A percentile compares a stretch with the other conserved stretches of the same genome.
These are phyloP conservation scores for Boletus mariae DNA, from an alignment of 1,284 basidiomycete species.

Conservation along the genomic window DNA sequence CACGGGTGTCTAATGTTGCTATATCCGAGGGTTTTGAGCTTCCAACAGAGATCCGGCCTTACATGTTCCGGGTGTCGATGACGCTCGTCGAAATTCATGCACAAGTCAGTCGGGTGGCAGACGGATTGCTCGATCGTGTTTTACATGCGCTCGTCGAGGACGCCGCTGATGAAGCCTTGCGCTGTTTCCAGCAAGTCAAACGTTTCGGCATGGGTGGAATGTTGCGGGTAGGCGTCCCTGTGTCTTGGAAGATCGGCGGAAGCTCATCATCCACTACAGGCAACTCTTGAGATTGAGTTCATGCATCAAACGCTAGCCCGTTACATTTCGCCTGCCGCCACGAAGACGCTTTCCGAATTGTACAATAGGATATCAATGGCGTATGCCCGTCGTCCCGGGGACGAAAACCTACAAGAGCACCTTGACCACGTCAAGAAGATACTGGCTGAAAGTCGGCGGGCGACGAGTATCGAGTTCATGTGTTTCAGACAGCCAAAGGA, in stretches of 20 bases:
- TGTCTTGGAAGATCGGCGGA: background rate
- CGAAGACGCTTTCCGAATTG: slow-evolving; percentile 80
- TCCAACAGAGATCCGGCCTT: slow-evolving; percentile 81
- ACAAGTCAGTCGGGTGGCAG: slow-evolving; percentile 79
- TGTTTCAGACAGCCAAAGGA: slow-evolving; percentile 77
- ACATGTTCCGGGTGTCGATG: slow-evolving; percentile 89
- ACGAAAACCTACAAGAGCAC: slow-evolving; percentile 82
- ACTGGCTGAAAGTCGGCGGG: slow-evolving; percentile 79
- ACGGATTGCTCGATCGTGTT: slow-evolving; percentile 78
- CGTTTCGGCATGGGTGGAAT: slow-evolving; percentile 98
- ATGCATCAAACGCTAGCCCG: slow-evolving; percentile 92
- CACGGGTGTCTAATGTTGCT: slow-evolving; percentile 1
- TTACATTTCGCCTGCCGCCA: slow-evolving; percentile 81
- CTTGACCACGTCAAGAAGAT: slow-evolving; percentile 91
- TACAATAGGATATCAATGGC: slow-evolving; percentile 94
- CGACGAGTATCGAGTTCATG: slow-evolving; percentile 92
- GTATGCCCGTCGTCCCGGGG: slow-evolving; percentile 75
- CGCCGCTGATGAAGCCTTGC: slow-evolving; percentile 77
- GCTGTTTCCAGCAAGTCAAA: slow-evolving; percentile 82
- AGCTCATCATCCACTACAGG: slow-evolving; percentile 45
- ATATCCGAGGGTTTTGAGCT: slow-evolving; percentile 1
- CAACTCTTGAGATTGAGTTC: slow-evolving; percentile 98
- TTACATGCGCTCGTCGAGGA: slow-evolving; percentile 81
- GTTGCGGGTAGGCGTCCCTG: slow-evolving; percentile 69
- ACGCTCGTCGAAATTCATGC: slow-evolving; percentile 91